phyloP scores from a whole-genome alignment of 768 basidiomycete species.

The Cantharellus anzutake region DNA sequence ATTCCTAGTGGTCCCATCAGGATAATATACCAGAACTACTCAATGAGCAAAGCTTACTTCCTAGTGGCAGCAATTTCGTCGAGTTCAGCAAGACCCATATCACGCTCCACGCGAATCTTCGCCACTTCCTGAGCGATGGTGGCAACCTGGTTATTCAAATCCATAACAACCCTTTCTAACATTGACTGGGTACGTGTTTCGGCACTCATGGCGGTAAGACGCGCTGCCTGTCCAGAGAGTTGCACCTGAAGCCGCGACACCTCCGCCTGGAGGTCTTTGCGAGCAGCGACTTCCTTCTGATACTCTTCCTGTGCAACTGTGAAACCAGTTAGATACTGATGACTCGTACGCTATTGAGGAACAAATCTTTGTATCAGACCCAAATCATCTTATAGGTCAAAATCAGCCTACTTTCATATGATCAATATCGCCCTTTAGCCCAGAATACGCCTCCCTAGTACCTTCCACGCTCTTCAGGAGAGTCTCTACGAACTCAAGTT shows the following conservation, averaged over 20 bases:
- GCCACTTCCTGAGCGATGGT: constrained; percentile 74
- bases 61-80: constrained; percentile 69
- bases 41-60: constrained; percentile 25
- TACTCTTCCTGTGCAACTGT: constrained; percentile 89
- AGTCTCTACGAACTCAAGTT: constrained; percentile 51
- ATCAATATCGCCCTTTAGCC: constrained; percentile 62
- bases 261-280: constrained; percentile 84
- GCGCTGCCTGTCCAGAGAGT: constrained; percentile 75
- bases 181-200: constrained; percentile 62
- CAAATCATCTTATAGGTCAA: background rate
- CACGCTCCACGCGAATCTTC: constrained; percentile 72
- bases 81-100: constrained; percentile 82
- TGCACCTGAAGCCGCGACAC: constrained; percentile 69
- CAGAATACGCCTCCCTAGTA: constrained; percentile 35
- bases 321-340: constrained; percentile 81
- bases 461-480: constrained; percentile 49
- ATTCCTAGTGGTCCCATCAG: background rate
- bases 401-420: constrained; percentile 57
- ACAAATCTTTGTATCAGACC: background rate
- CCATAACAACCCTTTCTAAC: constrained; percentile 58
- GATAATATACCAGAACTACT: background rate
- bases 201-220: constrained; percentile 67
- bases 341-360: constrained; percentile 55
- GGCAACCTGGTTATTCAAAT: constrained; percentile 55
- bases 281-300: constrained; percentile 71